Percentiles rank a stretch among this genome's conserved stretches.
Conservation (phyloP, 805 yeast species). For the Kodamaea hsintzibuensis region DNA sequence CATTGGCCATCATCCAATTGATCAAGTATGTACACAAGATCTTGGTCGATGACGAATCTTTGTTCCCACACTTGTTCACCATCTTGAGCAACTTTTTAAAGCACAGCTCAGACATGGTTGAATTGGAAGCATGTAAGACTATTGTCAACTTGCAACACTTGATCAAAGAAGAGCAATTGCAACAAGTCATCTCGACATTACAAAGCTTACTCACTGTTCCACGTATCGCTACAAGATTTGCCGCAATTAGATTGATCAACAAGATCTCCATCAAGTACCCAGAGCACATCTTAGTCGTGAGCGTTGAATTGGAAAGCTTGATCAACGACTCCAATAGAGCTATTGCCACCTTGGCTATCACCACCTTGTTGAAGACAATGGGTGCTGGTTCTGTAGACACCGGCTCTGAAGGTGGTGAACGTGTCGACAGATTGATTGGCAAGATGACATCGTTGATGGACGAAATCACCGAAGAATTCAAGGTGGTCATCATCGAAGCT, state of each 20-base stretch:
- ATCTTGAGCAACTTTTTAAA: conserved; percentile 69
- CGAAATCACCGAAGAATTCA: conserved; percentile 95
- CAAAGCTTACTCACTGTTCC: conserved; percentile 83
- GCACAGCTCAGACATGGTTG: conserved; percentile 86
- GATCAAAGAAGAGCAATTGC: conserved; percentile 63
- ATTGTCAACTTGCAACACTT: conserved; percentile 54
- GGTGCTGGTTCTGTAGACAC: conserved; percentile 56
- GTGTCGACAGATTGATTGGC: conserved; percentile 82
- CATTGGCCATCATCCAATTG: conserved; percentile 82
- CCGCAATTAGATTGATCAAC: conserved; percentile 89
- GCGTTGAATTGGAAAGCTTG: conserved; percentile 80
- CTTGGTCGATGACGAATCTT: conserved; percentile 67
- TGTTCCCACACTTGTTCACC: conserved; percentile 59
- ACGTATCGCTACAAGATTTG: conserved; percentile 84
- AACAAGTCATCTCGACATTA: conserved; percentile 69
- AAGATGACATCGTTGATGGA: conserved; percentile 87
- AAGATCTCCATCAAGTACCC: conserved; percentile 81
- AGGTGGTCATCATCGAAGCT: conserved; percentile 92
- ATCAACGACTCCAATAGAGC: conserved; percentile 89
- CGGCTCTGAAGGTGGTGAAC: conserved; percentile 45
- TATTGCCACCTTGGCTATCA: conserved; percentile 94
- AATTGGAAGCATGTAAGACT: conserved; percentile 86
- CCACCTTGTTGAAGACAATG: conserved; percentile 93
- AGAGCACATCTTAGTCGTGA: conserved; percentile 74
- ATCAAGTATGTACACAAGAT: conserved; percentile 79